Conservation (phyloP, 768 basidiomycete species). For the Russula dissimulans region DNA sequence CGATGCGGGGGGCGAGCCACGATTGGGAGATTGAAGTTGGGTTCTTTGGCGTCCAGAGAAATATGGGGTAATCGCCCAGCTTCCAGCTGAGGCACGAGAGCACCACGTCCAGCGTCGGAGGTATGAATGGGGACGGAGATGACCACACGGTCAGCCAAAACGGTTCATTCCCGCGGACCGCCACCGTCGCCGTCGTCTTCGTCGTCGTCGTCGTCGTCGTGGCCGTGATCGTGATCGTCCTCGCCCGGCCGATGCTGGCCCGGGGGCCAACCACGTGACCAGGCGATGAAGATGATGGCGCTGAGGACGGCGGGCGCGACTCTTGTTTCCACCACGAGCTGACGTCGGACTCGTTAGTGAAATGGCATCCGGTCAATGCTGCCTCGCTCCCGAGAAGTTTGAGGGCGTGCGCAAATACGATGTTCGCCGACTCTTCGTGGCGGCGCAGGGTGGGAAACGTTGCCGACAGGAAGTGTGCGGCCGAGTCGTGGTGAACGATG, state of each 20-base stretch:
- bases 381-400: conserved; percentile 33
- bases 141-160: conserved; percentile 48
- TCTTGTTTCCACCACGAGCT: conserved; percentile 21
- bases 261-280: conserved; percentile 11
- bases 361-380: conserved; percentile 31
- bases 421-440: conserved; percentile 42
- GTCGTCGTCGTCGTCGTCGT: too few relatives aligned
- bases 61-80: conserved; percentile 42
- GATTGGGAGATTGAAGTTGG: conserved; percentile 23
- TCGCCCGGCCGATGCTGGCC: background rate
- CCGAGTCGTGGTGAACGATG: conserved; percentile 33
- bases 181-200: too few relatives aligned
- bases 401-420: conserved; percentile 44
- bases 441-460: conserved; percentile 34
- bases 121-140: conserved; percentile 22
- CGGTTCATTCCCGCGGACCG: conserved; percentile 16
- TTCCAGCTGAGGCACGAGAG: conserved; percentile 39
- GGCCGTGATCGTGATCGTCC: too few relatives aligned
- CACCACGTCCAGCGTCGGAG: conserved; percentile 33
- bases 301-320: conserved; percentile 2
- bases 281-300: conserved; percentile 9
- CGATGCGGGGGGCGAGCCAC: conserved; percentile 30
- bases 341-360: conserved; percentile 29
- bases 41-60: conserved; percentile 37
- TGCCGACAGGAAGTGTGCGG: conserved; percentile 33